A percentile compares a stretch with the other conserved stretches of the same genome.
These are phyloP conservation scores for Penicillium paxilli DNA, from an alignment of 495 filamentous ascomycete species.

Conservation along the genomic window DNA sequence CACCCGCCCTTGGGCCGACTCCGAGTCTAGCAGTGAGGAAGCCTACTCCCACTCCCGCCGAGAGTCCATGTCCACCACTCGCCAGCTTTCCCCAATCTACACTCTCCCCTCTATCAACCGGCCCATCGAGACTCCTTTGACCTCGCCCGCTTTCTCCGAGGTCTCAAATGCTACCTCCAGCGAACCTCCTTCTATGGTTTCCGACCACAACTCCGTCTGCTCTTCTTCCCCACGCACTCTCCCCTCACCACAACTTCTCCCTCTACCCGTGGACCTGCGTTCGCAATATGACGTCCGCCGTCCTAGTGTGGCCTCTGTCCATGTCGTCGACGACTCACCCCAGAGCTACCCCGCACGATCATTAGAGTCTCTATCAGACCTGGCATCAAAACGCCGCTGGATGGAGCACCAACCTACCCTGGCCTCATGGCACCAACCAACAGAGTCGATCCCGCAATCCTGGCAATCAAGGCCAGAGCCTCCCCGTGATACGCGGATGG, in stretches of 20 bases:
- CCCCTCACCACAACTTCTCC: conserved; percentile 43
- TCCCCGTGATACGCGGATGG: conserved; percentile 47
- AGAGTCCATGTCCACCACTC: conserved; percentile 32
- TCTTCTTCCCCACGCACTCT: conserved; percentile 53
- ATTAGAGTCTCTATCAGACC: conserved; percentile 32
- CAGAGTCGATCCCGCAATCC: conserved; percentile 17
- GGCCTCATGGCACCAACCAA: conserved; percentile 32
- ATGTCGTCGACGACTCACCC: conserved; percentile 29
- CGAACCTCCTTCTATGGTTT: conserved; percentile 72
- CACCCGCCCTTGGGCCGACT: conserved; percentile 36
- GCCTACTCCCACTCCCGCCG: conserved; percentile 24
- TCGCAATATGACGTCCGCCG: conserved; percentile 34
- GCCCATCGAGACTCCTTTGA: conserved; percentile 61
- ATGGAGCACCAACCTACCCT: conserved; percentile 30
- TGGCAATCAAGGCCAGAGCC: conserved; percentile 28
- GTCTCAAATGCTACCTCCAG: conserved; percentile 59
- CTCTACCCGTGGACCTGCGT: conserved; percentile 36
- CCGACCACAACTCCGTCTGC: conserved; percentile 66
- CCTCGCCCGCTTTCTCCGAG: conserved; percentile 66
- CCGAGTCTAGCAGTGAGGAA: conserved; percentile 21
- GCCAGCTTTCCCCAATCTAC: conserved; percentile 47
- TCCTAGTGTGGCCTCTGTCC: conserved; percentile 25
- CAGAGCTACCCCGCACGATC: conserved; percentile 24
- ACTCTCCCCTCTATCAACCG: conserved; percentile 46
- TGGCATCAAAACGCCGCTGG: conserved; percentile 34